A percentile compares a stretch with the other conserved stretches of the same genome.
phyloP scores from a whole-genome alignment of 2,329 filamentous ascomycete species.

The Byssochlamys sp. region DNA sequence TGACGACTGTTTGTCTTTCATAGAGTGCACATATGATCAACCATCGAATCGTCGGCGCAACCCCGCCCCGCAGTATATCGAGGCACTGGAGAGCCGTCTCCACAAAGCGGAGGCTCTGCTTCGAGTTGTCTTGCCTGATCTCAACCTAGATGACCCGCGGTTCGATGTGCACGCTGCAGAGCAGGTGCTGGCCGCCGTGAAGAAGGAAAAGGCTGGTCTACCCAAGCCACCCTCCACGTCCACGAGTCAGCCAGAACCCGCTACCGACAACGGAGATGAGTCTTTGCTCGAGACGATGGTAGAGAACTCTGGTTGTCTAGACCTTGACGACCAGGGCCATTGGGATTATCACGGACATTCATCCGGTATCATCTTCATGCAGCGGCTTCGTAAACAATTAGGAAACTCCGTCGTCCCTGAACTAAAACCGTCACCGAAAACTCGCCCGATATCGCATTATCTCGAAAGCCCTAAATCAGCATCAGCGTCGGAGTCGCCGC shows the following conservation, averaged over 20 bases:
- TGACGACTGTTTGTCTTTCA: neutral
- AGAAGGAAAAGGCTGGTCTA: constrained; percentile 24
- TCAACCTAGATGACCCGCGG: constrained; percentile 74
- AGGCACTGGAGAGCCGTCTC: constrained; percentile 72
- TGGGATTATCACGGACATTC: constrained; percentile 95
- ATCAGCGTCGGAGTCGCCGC: constrained; percentile 55
- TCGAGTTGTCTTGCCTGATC: constrained; percentile 68
- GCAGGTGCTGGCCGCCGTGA: constrained; percentile 44
- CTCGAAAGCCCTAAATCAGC: constrained; percentile 62
- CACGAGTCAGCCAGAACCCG: constrained; percentile 12
- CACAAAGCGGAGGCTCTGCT: constrained; percentile 74
- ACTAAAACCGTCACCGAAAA: constrained; percentile 48
- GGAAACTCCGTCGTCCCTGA: constrained; percentile 58
- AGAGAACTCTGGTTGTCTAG: constrained; percentile 78
- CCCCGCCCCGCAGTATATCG: constrained; percentile 84
- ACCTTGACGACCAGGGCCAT: constrained; percentile 80
- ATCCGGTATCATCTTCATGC: constrained; percentile 80
- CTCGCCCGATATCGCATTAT: constrained; percentile 44
- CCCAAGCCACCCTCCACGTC: constrained; percentile 12
- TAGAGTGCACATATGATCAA: constrained; percentile 92
- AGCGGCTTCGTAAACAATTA: constrained; percentile 78
- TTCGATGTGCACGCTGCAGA: constrained; percentile 69
- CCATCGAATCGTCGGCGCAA: constrained; percentile 85
- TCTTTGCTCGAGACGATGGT: constrained; percentile 87
- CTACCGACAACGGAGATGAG: constrained; percentile 48